Evolutionary conservation across 257 asterid genomes (phyloP).

Genomic region (Solanum corneliomulleri): DNA sequence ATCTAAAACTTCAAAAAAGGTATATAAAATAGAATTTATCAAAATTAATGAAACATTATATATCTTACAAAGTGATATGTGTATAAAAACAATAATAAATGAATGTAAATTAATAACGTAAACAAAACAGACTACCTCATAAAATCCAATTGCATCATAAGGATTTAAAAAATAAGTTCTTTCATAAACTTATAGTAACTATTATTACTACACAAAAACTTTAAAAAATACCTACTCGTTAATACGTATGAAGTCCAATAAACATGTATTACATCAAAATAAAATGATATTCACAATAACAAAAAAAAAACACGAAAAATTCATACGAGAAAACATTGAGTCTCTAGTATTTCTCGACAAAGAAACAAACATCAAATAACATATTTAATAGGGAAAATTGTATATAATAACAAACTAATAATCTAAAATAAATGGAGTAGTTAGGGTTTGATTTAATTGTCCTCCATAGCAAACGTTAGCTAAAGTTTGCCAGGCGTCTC

Average conservation of each 20-base stretch:
- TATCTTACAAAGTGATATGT: background rate
- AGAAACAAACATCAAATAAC: background rate
- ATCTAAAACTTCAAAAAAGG: background rate
- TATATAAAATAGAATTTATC: background rate
- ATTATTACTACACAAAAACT: background rate
- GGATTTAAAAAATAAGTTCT: background rate
- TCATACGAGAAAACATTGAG: background rate
- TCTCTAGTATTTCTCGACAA: background rate
- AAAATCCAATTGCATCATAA: background rate
- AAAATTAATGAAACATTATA: background rate
- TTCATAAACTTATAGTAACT: background rate
- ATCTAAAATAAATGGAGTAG: no score
- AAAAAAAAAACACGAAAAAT: background rate
- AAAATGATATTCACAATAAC: background rate
- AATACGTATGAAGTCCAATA: background rate
- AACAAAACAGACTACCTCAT: background rate
- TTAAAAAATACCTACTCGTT: background rate
- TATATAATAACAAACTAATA: no score
- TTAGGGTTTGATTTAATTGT: no score
- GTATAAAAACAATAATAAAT: background rate
- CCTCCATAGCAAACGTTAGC: no score
- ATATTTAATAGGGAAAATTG: background rate
- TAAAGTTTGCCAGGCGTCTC: no score
- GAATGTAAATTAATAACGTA: rapidly evolving
- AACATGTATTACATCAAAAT: background rate